Conservation (phyloP, 371 early-diverging fungal genomes). For the Gilbertella persicaria region DNA sequence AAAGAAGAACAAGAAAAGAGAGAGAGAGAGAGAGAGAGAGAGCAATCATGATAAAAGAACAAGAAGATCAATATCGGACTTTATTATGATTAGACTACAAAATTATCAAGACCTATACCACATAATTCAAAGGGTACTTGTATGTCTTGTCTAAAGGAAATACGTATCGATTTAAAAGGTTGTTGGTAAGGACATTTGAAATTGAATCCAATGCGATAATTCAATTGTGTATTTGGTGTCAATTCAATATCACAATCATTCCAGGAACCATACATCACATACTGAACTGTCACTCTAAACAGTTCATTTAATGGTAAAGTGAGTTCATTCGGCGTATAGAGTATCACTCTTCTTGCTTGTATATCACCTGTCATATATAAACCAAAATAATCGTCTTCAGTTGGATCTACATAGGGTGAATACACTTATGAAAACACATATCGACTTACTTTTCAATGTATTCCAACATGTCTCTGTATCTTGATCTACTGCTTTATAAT, state of each 20-base stretch:
- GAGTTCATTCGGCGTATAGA: constrained; percentile 22
- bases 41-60: too few species aligned
- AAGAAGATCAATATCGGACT: too few species aligned
- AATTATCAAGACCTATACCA: constrained; percentile 37
- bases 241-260: constrained; percentile 10
- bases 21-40: constrained; percentile 6
- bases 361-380: constrained; percentile 50
- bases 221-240: constrained; percentile 1
- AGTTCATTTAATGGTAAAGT: constrained; percentile 23
- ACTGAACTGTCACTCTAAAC: constrained; percentile 32
- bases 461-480: constrained; percentile 61
- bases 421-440: background rate
- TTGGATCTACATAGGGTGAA: constrained; percentile 22
- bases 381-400: constrained; percentile 49
- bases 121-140: constrained; percentile 38
- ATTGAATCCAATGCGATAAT: constrained; percentile 11
- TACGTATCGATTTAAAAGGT: constrained; percentile 31
- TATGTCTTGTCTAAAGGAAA: constrained; percentile 23
- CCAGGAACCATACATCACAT: constrained; percentile 15
- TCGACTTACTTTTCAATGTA: constrained; percentile 35
- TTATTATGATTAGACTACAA: constrained; percentile 27
- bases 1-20: constrained; percentile 5
- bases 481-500: constrained; percentile 61
- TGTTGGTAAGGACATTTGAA: constrained; percentile 21
- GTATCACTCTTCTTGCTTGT: constrained; percentile 27